Evolutionary conservation across 192 early-diverging fungal genomes (phyloP), one percentile per base, ranked within the genome.

Genomic region (Dispira simplex): DNA sequence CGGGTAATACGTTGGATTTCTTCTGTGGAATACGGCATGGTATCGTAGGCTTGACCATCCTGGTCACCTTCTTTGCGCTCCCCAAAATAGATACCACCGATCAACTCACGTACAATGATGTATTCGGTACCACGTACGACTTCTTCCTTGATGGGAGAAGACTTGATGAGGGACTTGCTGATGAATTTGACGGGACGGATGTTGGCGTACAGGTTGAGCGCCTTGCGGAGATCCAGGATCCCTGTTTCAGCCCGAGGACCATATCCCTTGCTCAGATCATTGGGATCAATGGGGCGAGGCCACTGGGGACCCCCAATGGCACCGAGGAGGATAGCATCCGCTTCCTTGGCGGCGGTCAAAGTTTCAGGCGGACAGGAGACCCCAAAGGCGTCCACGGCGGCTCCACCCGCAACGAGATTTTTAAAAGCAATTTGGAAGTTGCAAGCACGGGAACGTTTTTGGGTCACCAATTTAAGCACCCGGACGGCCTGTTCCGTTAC

Each of bases 51-150:
- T 69, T 81, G 74, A 64, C 89, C 93, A 66, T 87, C 83, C 46
- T 74, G 82, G 54, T 83, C 84, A 68, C 86, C 90, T 73, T 99
- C 92, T 65, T 85, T 73, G 62, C 94, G 84, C 63, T 88, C 80
- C 49, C 96, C 96, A 81, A 97, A 99, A 77, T 99, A 99, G 69
- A 97, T 91, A 39, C 96, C 96, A 67, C 94, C 92, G 11, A 95
- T 91, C 63, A 99, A 81, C 75, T 99, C 96, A 49, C 96, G 83
- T 21, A 99, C 79, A 67, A 99, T 85, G 39, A 88, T 84, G 74
- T 95, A 95, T 62, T 94, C 88, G 52, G 89, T 90, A 21, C 88
- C 92, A 65, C 92, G 78, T 46, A 96, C 92, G 54, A 94, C 76
- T 13, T 89, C 84, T 68, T 90, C 89, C 71, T 92, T 92, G 70